Evolutionary conservation across 73 alveolate species (phyloP), one percentile per base, ranked within the genome.

Genomic region (Tetrahymena malaccensis): DNA sequence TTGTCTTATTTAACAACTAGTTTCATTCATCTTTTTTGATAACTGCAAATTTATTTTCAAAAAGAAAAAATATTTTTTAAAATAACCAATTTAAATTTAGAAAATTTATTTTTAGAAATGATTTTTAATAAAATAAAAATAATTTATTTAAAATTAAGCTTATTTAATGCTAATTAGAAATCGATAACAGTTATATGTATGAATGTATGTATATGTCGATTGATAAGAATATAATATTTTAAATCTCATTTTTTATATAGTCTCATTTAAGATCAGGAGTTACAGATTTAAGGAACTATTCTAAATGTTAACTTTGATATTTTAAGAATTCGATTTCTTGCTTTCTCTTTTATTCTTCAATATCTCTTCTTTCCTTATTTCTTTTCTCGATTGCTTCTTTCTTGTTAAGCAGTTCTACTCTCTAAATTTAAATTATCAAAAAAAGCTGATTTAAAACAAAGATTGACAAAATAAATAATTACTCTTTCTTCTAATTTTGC

Each of bases 321-420:
- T 97, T 98, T 44, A 98, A 95, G 98, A 97, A 98, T 43, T 98
- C 99, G 33, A 98, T 97, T 96, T 98, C 99, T 43, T 96, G 93
- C 85, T 98, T 98, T 96, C 99, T 98, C 97, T 98, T 98, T 94
- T 97, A 96, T 50, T 98, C 98, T 95, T 98, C 99, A 83, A 98
- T 97, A 84, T 97, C 98, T 89, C 97, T 97, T 97, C 99, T 98
- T 94, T 98, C 99, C 56, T 98, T 98, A 55, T 96, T 98, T 94
- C 97, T 95, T 97, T 98, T 98, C 55, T 98, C 99, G 43, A 98
- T 96, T 7, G 99, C 99, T 93, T 98, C 99, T 58, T 97, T 97
- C 94, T 98, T 98, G 95, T 98, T 98, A 94, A 96, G 97, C 84
- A 98, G 95, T 93, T 98, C 99, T 34, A 97, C 96, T 55, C 95